Percentiles rank a stretch among this genome's conserved stretches.
These are phyloP conservation scores for Aspergillus quadrilineatus DNA, from an alignment of 2,329 filamentous ascomycete genomes.

Conservation along the genomic window DNA sequence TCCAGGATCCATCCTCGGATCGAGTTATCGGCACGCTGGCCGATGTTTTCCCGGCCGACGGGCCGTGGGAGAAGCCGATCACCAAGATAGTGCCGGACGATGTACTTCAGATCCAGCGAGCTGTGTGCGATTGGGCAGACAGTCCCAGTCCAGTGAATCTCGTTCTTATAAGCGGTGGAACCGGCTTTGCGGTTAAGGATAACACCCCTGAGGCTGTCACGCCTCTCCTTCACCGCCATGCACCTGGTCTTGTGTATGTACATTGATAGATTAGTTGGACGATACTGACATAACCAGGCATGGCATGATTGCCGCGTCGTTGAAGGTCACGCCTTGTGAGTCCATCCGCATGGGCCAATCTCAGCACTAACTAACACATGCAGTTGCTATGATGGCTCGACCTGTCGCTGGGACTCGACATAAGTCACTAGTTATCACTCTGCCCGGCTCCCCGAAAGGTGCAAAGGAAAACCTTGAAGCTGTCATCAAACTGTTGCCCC, in stretches of 20 bases:
- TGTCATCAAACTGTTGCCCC: constrained; percentile 83
- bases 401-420: constrained; percentile 87
- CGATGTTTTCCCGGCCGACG: constrained; percentile 66
- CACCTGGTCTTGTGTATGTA: constrained; percentile 75
- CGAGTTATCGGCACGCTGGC: constrained; percentile 66
- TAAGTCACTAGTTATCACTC: constrained; percentile 76
- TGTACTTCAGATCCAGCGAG: constrained; percentile 69
- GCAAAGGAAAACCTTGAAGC: constrained; percentile 90
- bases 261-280: background rate
- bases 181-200: constrained; percentile 84
- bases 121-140: constrained; percentile 73
- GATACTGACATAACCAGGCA: constrained; percentile 55
- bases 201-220: constrained; percentile 86
- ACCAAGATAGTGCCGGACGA: constrained; percentile 79
- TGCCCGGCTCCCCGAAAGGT: constrained; percentile 93
- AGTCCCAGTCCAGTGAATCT: constrained; percentile 63
- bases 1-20: constrained; percentile 75
- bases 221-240: constrained; percentile 77
- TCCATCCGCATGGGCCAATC: too few relatives aligned
- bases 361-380: constrained; percentile 20
- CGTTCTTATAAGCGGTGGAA: constrained; percentile 86
- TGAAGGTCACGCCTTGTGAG: constrained; percentile 86
- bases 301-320: constrained; percentile 83
- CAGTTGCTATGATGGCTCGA: constrained; percentile 94
- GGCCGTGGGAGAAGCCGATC: constrained; percentile 68